Evolutionary conservation across 257 asterid species (phyloP).

Genomic region (Lycium ferocissimum): DNA sequence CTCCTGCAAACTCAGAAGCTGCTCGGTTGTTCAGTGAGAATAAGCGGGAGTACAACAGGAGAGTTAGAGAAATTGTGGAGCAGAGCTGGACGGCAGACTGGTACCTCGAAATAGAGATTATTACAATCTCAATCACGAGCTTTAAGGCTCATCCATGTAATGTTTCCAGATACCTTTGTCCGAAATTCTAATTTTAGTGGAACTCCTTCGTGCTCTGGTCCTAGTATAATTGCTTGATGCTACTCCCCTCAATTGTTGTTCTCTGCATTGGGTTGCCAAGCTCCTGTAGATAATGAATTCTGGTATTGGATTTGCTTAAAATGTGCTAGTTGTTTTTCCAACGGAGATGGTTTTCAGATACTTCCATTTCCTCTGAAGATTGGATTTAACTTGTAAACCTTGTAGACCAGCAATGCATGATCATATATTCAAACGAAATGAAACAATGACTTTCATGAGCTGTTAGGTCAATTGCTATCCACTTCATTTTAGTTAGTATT

Average conservation of each 20-base stretch:
- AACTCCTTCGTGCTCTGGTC: conserved; percentile 28
- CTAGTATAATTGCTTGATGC: conserved; percentile 30
- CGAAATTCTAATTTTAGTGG: conserved; percentile 34
- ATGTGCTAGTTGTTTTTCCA: conserved; percentile 8
- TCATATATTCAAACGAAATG: background rate
- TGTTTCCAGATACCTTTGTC: conserved; percentile 32
- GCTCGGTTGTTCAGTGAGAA: conserved; percentile 86
- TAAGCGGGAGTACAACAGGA: conserved; percentile 80
- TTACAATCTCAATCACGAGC: conserved; percentile 18
- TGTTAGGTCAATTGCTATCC: background rate
- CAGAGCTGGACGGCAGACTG: conserved; percentile 93
- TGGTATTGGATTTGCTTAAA: conserved; percentile 29
- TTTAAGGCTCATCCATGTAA: conserved; percentile 37
- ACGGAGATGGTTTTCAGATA: background rate
- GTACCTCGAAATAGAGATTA: conserved; percentile 29
- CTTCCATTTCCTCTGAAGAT: background rate
- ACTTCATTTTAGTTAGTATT: background rate
- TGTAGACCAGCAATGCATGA: background rate
- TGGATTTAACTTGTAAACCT: conserved; percentile 1
- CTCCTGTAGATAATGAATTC: conserved; percentile 45
- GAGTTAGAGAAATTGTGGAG: conserved; percentile 79
- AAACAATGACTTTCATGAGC: background rate
- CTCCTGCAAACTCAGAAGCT: conserved; percentile 90
- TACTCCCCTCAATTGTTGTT: conserved; percentile 35
- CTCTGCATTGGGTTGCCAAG: conserved; percentile 34